Evolutionary conservation across 305 asterid species (phyloP).

Genomic region (Solanum aculeatissimum): DNA sequence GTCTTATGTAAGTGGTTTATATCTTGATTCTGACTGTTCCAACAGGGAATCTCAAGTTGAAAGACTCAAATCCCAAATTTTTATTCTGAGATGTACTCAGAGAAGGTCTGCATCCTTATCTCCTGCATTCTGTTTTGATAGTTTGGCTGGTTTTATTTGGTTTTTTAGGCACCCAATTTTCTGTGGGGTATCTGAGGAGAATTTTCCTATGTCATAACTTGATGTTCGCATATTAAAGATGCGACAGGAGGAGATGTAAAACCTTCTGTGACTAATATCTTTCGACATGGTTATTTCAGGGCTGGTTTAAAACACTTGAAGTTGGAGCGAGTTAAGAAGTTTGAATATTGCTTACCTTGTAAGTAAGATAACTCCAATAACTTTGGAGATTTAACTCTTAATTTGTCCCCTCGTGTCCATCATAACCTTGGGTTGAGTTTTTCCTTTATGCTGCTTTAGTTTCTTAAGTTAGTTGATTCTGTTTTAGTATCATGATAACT

Average conservation of each 20-base stretch:
- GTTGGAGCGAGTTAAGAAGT: conserved; percentile 73
- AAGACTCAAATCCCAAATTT: conserved; percentile 61
- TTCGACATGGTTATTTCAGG: conserved; percentile 30
- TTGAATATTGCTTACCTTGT: conserved; percentile 93
- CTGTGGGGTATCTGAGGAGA: not conserved
- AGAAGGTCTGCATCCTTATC: conserved; percentile 40
- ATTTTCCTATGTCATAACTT: not conserved
- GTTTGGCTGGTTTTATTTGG: not conserved
- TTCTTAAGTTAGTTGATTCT: not conserved
- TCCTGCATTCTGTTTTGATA: not conserved
- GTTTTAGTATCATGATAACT: not conserved
- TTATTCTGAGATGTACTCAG: conserved; percentile 59
- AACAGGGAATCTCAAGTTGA: conserved; percentile 67
- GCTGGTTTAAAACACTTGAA: conserved; percentile 82
- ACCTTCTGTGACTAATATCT: not conserved
- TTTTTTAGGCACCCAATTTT: not conserved
- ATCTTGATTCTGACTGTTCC: not conserved
- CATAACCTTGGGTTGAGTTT: not conserved
- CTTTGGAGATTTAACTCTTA: not conserved
- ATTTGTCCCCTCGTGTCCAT: not conserved
- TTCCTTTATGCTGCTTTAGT: not conserved
- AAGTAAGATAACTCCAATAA: conserved; percentile 17
- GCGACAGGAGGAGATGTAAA: not conserved
- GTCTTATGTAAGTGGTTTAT: not conserved
- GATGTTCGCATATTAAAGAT: not conserved